Evolutionary conservation across 768 basidiomycete species (phyloP).

Genomic region (Xanthoconium stramineum): DNA sequence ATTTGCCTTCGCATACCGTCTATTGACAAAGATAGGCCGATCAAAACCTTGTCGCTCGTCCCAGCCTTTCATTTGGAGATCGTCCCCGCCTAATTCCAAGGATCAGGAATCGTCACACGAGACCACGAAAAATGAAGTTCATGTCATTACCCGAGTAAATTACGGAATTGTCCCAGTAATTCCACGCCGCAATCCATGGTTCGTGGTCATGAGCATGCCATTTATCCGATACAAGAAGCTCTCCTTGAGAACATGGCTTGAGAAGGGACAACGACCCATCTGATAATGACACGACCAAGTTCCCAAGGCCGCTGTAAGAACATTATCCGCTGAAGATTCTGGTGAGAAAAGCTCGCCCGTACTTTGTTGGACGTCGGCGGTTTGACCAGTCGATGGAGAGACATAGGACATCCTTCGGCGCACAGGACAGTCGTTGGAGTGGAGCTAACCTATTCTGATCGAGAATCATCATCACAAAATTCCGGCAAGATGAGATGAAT

Average conservation of each 20-base stretch:
- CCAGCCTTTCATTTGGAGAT: conserved; percentile 88
- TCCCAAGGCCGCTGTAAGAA: conserved; percentile 44
- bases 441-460: conserved; percentile 39
- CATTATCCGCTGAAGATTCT: not conserved
- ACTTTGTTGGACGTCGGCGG: conserved; percentile 51
- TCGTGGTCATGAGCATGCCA: conserved; percentile 95
- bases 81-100: conserved; percentile 77
- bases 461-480: not conserved
- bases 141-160: conserved; percentile 75
- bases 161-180: conserved; percentile 77
- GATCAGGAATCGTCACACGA: not conserved
- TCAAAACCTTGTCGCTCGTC: conserved; percentile 68
- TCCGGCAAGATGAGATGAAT: not conserved
- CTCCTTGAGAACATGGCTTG: conserved; percentile 41
- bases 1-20: conserved; percentile 43
- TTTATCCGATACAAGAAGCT: conserved; percentile 44
- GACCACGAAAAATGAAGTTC: not conserved
- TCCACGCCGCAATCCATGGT: conserved; percentile 91
- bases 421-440: conserved; percentile 46
- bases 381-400: conserved; percentile 95
- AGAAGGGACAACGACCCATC: conserved; percentile 71
- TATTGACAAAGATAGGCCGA: conserved; percentile 67
- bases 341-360: conserved; percentile 18
- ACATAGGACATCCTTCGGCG: conserved; percentile 60
- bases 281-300: conserved; percentile 79